Evolutionary conservation across 2,329 filamentous ascomycete species (phyloP), one percentile per base, ranked within the genome.

Genomic region (Colletotrichum orbiculare): DNA sequence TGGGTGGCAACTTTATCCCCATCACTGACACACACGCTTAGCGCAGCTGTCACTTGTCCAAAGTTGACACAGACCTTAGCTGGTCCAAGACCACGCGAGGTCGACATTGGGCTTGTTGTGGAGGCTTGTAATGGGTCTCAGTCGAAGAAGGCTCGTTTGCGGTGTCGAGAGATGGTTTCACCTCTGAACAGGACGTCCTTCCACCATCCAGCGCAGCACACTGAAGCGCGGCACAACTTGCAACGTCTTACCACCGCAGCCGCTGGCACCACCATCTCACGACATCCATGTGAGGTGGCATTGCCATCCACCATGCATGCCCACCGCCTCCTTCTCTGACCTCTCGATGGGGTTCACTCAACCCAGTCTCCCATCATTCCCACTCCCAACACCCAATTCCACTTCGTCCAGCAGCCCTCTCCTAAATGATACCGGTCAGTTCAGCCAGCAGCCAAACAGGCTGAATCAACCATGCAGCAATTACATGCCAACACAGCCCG

Each of bases 201-300:
- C 17, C 38, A 42, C 9, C 25, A 15, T 13, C 41, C 45, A 61
- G 33, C 41, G 41, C 54, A 59, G 48, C 25, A 25, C 25, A 25
- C 25, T 25, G 25, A 25, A 25, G 25, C 25, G 25, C 25, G 25
- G 25, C 25, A 25, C 25, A 25, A 25, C 25, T 25, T 25, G 25
- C 25, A 4, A 25, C 25, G 3, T 5, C 25, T 25, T 25, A 42
- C 15, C 42, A 66, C 48, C 13, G 38, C 52, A 63, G 42, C 48
- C 48, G 35, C 46, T 64, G 60, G 54, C 60, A 66, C 60, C 64
- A 54, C 64, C 53, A 64, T 66, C 64, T 60, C 64, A 64, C 54
- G 34, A 50, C 47, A 33, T 63, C 37, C 47, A 64, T 45, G 39
- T 64, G 49, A 49, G 55, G 39, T 60, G 50, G 47, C 54, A 60